Percentiles rank a stretch among this genome's conserved stretches.
Evolutionary conservation across 176 grass and related monocot species (phyloP).

Genomic region (Oryza australiensis): DNA sequence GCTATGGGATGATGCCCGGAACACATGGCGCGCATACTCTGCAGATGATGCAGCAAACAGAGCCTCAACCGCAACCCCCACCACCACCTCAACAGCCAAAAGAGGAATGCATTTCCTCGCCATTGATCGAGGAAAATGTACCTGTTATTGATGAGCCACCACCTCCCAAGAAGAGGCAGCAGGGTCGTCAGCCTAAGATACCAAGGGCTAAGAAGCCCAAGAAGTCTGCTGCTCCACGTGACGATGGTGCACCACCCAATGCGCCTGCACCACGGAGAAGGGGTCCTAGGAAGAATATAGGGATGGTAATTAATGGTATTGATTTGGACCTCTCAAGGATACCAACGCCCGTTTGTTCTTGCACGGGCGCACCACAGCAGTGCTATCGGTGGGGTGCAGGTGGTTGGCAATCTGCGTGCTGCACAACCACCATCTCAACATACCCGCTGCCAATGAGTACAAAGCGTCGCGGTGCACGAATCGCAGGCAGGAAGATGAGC

Average conservation of each 20-base stretch:
- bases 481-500: slow-evolving; percentile 62
- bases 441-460: slow-evolving; percentile 55
- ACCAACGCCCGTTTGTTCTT: slow-evolving; percentile 56
- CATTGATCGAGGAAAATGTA: slow-evolving; percentile 19
- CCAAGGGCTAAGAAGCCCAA: slow-evolving; percentile 54
- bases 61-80: slow-evolving; percentile 1
- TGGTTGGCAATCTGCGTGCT: slow-evolving; percentile 61
- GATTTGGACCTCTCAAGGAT: slow-evolving; percentile 57
- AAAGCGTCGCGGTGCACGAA: slow-evolving; percentile 55
- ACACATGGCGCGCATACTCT: slow-evolving; percentile 26
- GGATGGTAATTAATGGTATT: slow-evolving; percentile 56
- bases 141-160: slow-evolving; percentile 23
- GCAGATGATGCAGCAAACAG: slow-evolving; percentile 45
- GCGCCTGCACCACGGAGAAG: slow-evolving; percentile 31
- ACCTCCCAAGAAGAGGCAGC: slow-evolving; percentile 44
- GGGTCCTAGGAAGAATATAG: slow-evolving; percentile 33
- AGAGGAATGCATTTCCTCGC: slow-evolving; percentile 30
- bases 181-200: slow-evolving; percentile 31
- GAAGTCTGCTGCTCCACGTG: slow-evolving; percentile 26
- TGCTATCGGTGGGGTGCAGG: slow-evolving; percentile 61
- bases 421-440: slow-evolving; percentile 54
- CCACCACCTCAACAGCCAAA: slow-evolving; percentile 7
- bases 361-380: slow-evolving; percentile 52
- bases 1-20: slow-evolving; percentile 35
- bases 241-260: slow-evolving; percentile 19